Evolutionary conservation across 768 basidiomycete species (phyloP).

Genomic region (Cystofilobasidium ferigula): DNA sequence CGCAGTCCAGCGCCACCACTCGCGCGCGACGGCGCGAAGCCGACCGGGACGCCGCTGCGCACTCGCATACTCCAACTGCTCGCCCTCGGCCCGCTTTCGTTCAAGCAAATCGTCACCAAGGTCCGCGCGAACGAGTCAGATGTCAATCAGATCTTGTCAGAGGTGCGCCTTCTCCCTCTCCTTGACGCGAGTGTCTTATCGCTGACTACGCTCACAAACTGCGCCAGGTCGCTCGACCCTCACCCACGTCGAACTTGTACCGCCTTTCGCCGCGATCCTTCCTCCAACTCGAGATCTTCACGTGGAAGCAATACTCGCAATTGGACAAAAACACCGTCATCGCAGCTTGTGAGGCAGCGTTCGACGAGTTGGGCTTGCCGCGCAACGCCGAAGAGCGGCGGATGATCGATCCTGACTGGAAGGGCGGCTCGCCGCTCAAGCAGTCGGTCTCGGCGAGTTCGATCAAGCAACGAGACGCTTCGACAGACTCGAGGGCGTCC

Average conservation of each 20-base stretch:
- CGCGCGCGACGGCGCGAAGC: neutral
- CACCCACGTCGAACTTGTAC: neutral
- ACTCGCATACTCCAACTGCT: slow-evolving; percentile 21
- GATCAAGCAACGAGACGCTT: neutral
- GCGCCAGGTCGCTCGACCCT: neutral
- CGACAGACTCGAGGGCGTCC: neutral
- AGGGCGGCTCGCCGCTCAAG: neutral
- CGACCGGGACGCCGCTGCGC: slow-evolving; percentile 3
- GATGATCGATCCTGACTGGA: slow-evolving; percentile 12
- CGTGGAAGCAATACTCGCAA: slow-evolving; percentile 16
- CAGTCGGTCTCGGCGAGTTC: neutral
- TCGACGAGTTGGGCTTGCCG: slow-evolving; percentile 13
- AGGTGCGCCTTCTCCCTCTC: neutral
- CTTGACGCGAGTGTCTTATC: neutral
- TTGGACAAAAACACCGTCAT: neutral
- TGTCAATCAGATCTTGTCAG: neutral
- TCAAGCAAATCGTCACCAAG: slow-evolving; percentile 2
- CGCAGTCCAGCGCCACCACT: neutral
- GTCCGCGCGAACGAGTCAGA: slow-evolving; percentile 8
- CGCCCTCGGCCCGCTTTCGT: slow-evolving; percentile 16
- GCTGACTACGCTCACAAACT: neutral
- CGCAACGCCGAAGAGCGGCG: slow-evolving; percentile 16
- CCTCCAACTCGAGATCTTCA: slow-evolving; percentile 20
- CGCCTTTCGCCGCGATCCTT: slow-evolving; percentile 5
- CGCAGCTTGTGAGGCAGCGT: slow-evolving; percentile 13